Evolutionary conservation across 2,329 filamentous ascomycete genomes (phyloP), one percentile per base, ranked within the genome.

Genomic region (Talaromyces amestolkiae): DNA sequence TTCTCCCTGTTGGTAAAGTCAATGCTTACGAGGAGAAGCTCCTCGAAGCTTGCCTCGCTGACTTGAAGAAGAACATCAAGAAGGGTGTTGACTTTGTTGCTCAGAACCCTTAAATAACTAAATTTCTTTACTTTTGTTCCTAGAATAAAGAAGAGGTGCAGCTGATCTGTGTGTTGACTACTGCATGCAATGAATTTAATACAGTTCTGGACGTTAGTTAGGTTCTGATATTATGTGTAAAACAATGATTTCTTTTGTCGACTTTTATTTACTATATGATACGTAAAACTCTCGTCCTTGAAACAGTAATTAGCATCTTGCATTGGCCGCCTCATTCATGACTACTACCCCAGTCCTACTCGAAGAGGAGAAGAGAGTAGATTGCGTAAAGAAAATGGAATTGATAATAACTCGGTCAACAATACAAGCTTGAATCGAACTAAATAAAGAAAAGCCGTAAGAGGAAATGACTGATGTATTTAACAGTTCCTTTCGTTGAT

Each of bases 21-120:
- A 91, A 92, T 77, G 87, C 88, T 74, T 84, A 88, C 80, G 95
- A 99, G 90, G 84, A 96, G 88, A 89, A 89, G 82, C 89, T 99
- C 74, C 83, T 99, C 75, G 91, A 96, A 76, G 91, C 88, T 76
- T 91, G 88, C 86, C 84, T 98, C 72, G 84, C 79, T 74, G 95
- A 80, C 71, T 72, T 83, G 65, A 82, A 81, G 77, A 80, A 84
- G 87, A 97, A 98, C 89, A 97, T 98, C 80, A 84, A 89, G 82
- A 98, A 97, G 91, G 92, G 92, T 79, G 81, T 88, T 76, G 82
- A 88, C 75, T 89, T 87, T 76, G 86, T 84, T 75, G 85, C 86
- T 79, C 79, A 82, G 77, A 89, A 82, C 78, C 80, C 80, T 76
- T 82, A 80, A 76, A 76, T 72, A 60, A 63, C 22, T 13, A 49